Evolutionary conservation across 2,329 filamentous ascomycete species (phyloP), one percentile per base, ranked within the genome.

Genomic region (Fusarium subglutinans): DNA sequence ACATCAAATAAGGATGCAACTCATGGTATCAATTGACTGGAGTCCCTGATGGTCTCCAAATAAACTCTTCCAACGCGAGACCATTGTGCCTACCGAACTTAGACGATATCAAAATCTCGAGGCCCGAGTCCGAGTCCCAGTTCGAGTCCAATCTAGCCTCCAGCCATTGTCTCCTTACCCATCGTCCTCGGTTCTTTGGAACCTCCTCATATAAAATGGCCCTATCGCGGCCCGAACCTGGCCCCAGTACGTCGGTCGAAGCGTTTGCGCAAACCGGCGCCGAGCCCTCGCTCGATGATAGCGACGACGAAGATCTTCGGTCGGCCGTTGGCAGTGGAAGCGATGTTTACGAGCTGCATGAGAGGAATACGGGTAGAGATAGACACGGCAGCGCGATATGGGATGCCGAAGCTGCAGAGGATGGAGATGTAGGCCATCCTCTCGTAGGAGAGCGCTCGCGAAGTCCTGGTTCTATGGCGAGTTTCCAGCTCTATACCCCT

Each of bases 401-500:
- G 73, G 76, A 74, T 33, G 71, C 64, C 35, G 71, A 76, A 41
- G 76, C 73, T 30, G 68, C 66, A 28, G 58, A 64, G 7, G 61
- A 70, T 20, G 72, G 72, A n/a, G 75, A 77, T 40, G 60, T 71
- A 15, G 66, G 33, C 6, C 65, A 64, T 72, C 76, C 73, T 40
- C 66, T 66, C 47, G 77, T 80, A 56, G 73, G 76, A 35, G 40
- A 70, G 7, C 72, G 76, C 14, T 58, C 64, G 28, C 61, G 68
- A 45, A 82, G 80, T 66, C 73, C 58, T 33, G 80, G 79, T 71
- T 81, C 82, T 22, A 75, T 78, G 41, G 81, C 82, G 22, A 83
- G 82, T 74, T 83, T 81, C 66, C 80, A 82, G 78, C 78, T 83
- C 26, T 89, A 88, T 66, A 87, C 87, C 7, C 83, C 85, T 1